These are phyloP conservation scores for Erodium trifolium DNA, from an alignment of 441 rosid genomes.

Conservation along the genomic window DNA sequence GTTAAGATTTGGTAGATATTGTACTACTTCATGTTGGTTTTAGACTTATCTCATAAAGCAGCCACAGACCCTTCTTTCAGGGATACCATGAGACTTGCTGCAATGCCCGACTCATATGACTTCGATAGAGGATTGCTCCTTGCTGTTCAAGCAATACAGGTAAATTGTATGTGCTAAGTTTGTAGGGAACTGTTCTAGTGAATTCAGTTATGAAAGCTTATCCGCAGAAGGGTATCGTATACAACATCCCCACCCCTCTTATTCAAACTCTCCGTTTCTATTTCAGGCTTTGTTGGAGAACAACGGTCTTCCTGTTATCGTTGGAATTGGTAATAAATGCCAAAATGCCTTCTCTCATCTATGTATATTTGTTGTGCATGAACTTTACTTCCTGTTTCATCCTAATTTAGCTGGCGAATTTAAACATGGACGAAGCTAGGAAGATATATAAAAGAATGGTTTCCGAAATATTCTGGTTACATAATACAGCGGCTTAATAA, in stretches of 20 bases:
- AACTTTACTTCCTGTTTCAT: neutral
- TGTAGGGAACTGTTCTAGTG: slow-evolving; percentile 14
- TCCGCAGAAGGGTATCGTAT: slow-evolving; percentile 2
- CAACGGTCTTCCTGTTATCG: slow-evolving; percentile 76
- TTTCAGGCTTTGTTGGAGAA: slow-evolving; percentile 91
- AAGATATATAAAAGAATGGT: neutral
- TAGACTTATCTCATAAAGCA: slow-evolving; percentile 92
- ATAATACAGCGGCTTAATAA: neutral
- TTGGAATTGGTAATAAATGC: slow-evolving; percentile 76
- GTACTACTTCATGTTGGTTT: neutral
- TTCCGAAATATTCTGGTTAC: slow-evolving; percentile 5
- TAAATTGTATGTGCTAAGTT: slow-evolving; percentile 26
- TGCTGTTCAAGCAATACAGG: slow-evolving; percentile 99
- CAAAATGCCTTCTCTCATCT: slow-evolving; percentile 9
- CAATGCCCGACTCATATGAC: slow-evolving; percentile 96
- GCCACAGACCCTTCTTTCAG: slow-evolving; percentile 96
- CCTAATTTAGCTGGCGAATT: neutral
- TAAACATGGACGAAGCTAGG: slow-evolving; percentile 3
- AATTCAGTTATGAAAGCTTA: slow-evolving; percentile 12
- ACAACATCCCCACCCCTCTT: neutral
- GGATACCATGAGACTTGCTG: slow-evolving; percentile 77
- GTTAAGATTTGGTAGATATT: neutral
- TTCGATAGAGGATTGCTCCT: slow-evolving; percentile 96
- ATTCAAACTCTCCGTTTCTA: slow-evolving; percentile 17
- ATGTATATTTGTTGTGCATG: neutral